Conservation (phyloP, 2,329 filamentous ascomycete species). For the Colletotrichum caudatum region DNA sequence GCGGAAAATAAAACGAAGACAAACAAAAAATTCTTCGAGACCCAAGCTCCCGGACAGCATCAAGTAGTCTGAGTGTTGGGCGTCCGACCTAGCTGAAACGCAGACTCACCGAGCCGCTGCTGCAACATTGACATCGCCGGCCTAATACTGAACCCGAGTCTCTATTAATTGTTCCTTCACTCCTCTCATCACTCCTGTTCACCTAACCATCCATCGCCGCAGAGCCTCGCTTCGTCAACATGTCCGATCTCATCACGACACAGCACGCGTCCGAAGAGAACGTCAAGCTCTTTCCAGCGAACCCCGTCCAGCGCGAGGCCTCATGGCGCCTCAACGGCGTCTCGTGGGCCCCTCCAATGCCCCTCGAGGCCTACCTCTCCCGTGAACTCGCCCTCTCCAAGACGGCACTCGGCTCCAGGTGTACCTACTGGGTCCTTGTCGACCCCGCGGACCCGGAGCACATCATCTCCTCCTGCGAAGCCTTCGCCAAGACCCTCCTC, state of each 20-base stretch:
- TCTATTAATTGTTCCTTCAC: neutral
- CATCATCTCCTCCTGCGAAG: slow-evolving; percentile 52
- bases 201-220: neutral
- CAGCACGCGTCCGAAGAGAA: slow-evolving; percentile 32
- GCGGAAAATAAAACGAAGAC: neutral
- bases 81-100: slow-evolving; percentile 17
- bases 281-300: slow-evolving; percentile 48
- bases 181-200: neutral
- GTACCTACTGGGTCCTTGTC: slow-evolving; percentile 50
- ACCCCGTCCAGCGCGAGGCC: slow-evolving; percentile 46
- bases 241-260: slow-evolving; percentile 27
- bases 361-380: slow-evolving; percentile 47
- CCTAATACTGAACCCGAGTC: neutral
- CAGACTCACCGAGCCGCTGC: neutral
- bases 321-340: slow-evolving; percentile 49
- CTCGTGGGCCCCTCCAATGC: slow-evolving; percentile 48
- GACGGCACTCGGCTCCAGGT: slow-evolving; percentile 45
- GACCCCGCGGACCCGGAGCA: slow-evolving; percentile 46
- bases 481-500: slow-evolving; percentile 44
- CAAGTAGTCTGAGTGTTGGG: neutral
- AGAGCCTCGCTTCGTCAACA: slow-evolving; percentile 2
- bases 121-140: neutral
- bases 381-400: slow-evolving; percentile 47
- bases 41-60: neutral
- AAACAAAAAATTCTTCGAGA: neutral